Base-by-base conservation (phyloP, 495 filamentous ascomycete species). In the Talaromyces thailandensis region DNA sequence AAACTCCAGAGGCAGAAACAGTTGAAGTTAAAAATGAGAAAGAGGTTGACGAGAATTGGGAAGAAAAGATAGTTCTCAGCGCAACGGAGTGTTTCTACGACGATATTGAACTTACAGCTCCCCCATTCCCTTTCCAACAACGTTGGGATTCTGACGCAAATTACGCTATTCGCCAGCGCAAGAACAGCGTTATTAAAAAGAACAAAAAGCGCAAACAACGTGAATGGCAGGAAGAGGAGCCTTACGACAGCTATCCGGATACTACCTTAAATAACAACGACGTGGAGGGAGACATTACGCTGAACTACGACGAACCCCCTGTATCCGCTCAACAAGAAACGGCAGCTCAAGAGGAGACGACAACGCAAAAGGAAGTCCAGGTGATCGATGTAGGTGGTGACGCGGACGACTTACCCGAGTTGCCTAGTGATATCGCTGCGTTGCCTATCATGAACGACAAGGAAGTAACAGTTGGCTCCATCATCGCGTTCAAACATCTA, bases 71-170 rank as follows among this genome's bases (percentile, higher is more conserved):
- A 37, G 81, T 76, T 45, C 70, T 90, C 29, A 78, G 77, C 56
- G 93, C 92, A 52, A 87, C 92, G 11, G 94, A 98, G 70, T 97
- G 94, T 70, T 82, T 87, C 63, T 74, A 86, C 56, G 85, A 92
- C 24, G 85, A 84, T n/a, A 76, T 92, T 56, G 75, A 84, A 61
- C 77, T 96, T 32, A 91, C 83, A 61, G 81, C 86, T 23, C 93
- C 94, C 0, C 89, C 90, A 3, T 98, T 96, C 69, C 94, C 94
- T 0, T 98, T 98, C 65, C 76, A 86, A 12, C 91, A 96, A 71
- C 85, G 88, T 58, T 96, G 92, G 92, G 90, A 96, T 73, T 77
- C 81, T 3, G 86, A 90, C 59, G 88, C 93, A 62, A 76, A 85
- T 66, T 73, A 74, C 21, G 62, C 70, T 7, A 78, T 82, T 25